Base-by-base conservation (phyloP, 169 alveolate species). In the Ichthyophthirius multifiliis region DNA sequence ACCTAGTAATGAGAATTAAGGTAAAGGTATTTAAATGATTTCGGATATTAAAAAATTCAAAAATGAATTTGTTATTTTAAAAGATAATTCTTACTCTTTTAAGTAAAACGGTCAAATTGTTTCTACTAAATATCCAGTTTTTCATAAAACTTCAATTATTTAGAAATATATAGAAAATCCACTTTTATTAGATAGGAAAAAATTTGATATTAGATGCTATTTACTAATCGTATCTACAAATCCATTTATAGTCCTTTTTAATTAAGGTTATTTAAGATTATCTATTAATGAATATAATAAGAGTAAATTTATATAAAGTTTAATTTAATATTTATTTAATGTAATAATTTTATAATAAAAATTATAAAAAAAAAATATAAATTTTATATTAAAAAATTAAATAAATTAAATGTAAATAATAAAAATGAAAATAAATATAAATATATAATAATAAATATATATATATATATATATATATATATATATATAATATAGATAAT, bases 121-220 rank as follows among this genome's bases (percentile, higher is more conserved):
- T 43, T 43, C 48, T 7, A 78, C 67, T 43, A 75, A 75, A 32
- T 27, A 64, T n/a, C 44, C 37, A 16, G 71, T 65, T n/a, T 47
- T 67, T 16, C 30, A 76, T 30, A 74, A 74, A 73, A 83, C 90
- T 13, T 87, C 86, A 30, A 89, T 94, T 43, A 80, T 92, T 0
- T 88, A 94, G 82, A 89, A 89, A 76, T 94, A 94, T 78, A 88
- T 94, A 47, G 90, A 90, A 46, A 91, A 85, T 37, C 97, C 96
- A 1, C 76, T 94, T 6, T 88, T 94, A 16, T 76, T 92, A 35
- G 84, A 92, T 47, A 92, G 90, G 32, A 87, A 95, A 75, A 94
- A 94, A 80, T 92, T 94, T 65, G 97, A 94, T 83, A 88, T 94
- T 3, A 78, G 97, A 65, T 87, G 92, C 74, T 94, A 84, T 83